Conservation (phyloP, 306 rosid genomes). For the Casuarina equisetifolia region DNA sequence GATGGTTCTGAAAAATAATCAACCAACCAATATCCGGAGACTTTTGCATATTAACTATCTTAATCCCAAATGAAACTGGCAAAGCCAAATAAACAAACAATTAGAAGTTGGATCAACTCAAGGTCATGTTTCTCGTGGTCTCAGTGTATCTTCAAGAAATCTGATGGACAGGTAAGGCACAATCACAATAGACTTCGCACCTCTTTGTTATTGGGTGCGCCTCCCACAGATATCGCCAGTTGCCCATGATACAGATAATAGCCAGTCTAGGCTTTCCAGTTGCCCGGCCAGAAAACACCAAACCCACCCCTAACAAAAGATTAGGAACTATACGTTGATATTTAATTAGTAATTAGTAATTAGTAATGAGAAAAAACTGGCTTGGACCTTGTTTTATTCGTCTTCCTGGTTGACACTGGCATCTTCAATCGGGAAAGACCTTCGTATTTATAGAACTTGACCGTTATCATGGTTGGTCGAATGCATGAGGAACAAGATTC, state of each 20-base stretch:
- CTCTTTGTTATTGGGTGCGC: not conserved
- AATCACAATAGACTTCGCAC: not conserved
- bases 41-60: not conserved
- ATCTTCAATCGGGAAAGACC: not conserved
- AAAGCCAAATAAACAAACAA: not conserved
- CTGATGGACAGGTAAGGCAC: not conserved
- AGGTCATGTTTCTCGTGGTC: not conserved
- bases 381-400: not conserved
- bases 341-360: not conserved
- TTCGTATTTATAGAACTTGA: not conserved
- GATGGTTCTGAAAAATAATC: not conserved
- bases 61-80: not conserved
- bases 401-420: not conserved
- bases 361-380: not conserved
- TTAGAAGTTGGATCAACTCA: not conserved
- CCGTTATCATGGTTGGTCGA: not conserved
- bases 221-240: not conserved
- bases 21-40: not conserved
- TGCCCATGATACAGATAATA: no score
- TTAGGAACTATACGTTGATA: not conserved
- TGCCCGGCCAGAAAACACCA: not conserved
- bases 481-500: conserved; percentile 7
- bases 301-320: not conserved
- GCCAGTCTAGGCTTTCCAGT: not conserved
- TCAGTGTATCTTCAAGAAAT: not conserved